Evolutionary conservation across 2,329 filamentous ascomycete species (phyloP).

Genomic region (Aspergillus pseudoglaucus): DNA sequence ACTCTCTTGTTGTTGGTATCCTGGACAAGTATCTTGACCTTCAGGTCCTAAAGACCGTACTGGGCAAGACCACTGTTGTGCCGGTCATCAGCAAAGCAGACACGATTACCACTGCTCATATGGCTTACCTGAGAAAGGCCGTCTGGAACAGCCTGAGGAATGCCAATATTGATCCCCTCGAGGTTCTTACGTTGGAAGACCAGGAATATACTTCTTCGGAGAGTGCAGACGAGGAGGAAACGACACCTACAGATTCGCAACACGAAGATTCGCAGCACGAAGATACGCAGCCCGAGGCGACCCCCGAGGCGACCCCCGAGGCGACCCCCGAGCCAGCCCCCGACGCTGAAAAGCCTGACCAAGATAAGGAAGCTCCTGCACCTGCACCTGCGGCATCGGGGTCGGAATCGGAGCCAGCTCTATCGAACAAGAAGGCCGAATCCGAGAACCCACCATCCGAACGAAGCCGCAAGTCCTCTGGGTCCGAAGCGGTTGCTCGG

Average conservation of each 20-base stretch:
- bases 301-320: constrained; percentile 15
- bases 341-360: constrained; percentile 23
- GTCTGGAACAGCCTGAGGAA: constrained; percentile 85
- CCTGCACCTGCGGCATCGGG: constrained; percentile 9
- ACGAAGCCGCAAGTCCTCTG: constrained; percentile 37
- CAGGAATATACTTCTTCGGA: constrained; percentile 52
- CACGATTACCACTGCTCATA: constrained; percentile 90
- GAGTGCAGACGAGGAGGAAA: constrained; percentile 42
- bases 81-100: constrained; percentile 96
- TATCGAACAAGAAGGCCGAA: constrained; percentile 11
- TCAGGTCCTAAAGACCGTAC: constrained; percentile 77
- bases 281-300: too few relatives aligned
- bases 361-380: constrained; percentile 18
- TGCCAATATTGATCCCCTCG: constrained; percentile 79
- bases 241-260: constrained; percentile 12
- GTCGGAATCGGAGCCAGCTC: constrained; percentile 11
- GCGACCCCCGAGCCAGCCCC: constrained; percentile 5
- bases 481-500: constrained; percentile 43
- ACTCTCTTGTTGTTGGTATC: constrained; percentile 50
- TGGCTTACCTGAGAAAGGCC: constrained; percentile 82
- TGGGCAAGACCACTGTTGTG: constrained; percentile 91
- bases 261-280: background rate
- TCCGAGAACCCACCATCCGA: constrained; percentile 25
- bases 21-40: constrained; percentile 86
- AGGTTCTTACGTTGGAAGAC: constrained; percentile 75